Base-by-base conservation (phyloP, 805 yeast genomes). In the Brettanomyces custersianus region DNA sequence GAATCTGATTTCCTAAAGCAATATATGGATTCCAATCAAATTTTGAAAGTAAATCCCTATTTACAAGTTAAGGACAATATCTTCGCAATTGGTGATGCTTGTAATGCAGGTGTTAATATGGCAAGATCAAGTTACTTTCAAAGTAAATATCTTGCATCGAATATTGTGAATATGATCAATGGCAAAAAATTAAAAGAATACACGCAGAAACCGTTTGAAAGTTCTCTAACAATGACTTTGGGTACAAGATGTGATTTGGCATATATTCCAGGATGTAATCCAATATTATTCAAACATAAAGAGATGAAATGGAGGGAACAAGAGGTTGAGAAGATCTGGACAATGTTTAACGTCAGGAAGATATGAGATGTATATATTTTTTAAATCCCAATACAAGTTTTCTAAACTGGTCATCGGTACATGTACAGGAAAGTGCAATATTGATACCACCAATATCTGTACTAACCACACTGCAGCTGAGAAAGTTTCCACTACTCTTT, bases 11-110 rank as follows among this genome's bases (percentile, higher is more conserved):
- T 9, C 6, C 31, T 43, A 17, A 29, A 34, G 13, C 34, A 32
- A 13, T 28, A 32, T 4, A 21, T 45, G 19, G 31, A 34, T 15
- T 15, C 33, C 4, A 34, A 32, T n/a, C 47, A 44, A 9, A 40
- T 42, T 19, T 13, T 46, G 5, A n/a, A 18, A 17, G 44, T 40
- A 12, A 42, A 37, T 4, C 21, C 34, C 10, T 24, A 33, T 23
- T 34, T 37, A n/a, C 40, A 44, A 35, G 35, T 39, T 2, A 21
- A 34, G 7, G 29, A 33, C 10, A 36, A 46, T 23, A 36, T 46
- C 1, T 46, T 46, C 27, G 47, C 38, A 10, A 39, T 37, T 11
- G 49, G 49, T 3, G 49, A 46, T 26, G 18, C 43, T 4, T n/a
- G n/a, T n/a, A n/a, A n/a, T n/a, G 34, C 36, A 13, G 47, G 42